These are phyloP conservation scores for Elongisporangium senticosum DNA, from an alignment of 352 stramenopile genomes.

Conservation along the genomic window DNA sequence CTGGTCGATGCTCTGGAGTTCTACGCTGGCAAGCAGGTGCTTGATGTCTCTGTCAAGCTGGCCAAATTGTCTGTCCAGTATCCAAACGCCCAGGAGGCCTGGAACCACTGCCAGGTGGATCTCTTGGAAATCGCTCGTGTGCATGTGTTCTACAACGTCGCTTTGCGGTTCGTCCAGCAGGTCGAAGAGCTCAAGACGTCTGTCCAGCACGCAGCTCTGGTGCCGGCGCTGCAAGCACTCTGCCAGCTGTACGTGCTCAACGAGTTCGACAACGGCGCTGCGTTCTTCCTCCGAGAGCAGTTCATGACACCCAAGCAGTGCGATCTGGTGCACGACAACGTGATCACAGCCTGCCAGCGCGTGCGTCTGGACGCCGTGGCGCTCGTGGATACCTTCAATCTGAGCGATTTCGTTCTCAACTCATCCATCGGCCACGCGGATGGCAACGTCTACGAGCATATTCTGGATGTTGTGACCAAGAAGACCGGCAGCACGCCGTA, in stretches of 20 bases:
- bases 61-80: slow-evolving; percentile 13
- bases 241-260: slow-evolving; percentile 75
- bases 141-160: slow-evolving; percentile 74
- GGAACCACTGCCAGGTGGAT: slow-evolving; percentile 73
- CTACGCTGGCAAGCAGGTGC: slow-evolving; percentile 47
- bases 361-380: slow-evolving; percentile 58
- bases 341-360: slow-evolving; percentile 35
- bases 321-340: slow-evolving; percentile 34
- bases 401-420: slow-evolving; percentile 66
- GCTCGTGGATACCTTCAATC: slow-evolving; percentile 71
- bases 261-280: slow-evolving; percentile 50
- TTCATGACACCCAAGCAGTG: slow-evolving; percentile 54
- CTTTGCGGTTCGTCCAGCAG: slow-evolving; percentile 47
- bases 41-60: slow-evolving; percentile 32
- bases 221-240: slow-evolving; percentile 50
- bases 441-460: slow-evolving; percentile 70
- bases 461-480: slow-evolving; percentile 34
- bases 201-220: slow-evolving; percentile 17
- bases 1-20: slow-evolving; percentile 41
- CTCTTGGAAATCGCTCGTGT: slow-evolving; percentile 64
- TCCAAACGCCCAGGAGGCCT: slow-evolving; percentile 29
- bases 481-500: slow-evolving; percentile 43
- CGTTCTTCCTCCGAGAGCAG: slow-evolving; percentile 51
- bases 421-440: slow-evolving; percentile 56
- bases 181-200: slow-evolving; percentile 37